phyloP scores from a whole-genome alignment of 1,139 yeast genomes.

The Blastobotrys elegans region DNA sequence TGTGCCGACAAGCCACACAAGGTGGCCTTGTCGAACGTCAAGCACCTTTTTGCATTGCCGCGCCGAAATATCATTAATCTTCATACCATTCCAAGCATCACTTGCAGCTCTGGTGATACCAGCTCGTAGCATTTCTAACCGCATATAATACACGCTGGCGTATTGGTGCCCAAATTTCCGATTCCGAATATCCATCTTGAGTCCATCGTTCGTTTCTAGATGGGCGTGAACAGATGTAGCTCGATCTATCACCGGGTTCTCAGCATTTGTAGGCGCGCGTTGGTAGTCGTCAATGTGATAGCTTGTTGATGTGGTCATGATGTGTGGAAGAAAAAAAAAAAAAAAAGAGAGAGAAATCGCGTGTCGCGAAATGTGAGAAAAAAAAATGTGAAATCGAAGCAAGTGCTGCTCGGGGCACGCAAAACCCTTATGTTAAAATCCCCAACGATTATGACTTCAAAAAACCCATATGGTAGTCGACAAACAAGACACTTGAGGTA shows the following conservation, averaged over 20 bases:
- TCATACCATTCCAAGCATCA: slow-evolving; percentile 44
- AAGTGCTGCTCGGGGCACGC: not conserved
- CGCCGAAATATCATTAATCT: slow-evolving; percentile 38
- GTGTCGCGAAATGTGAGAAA: not conserved
- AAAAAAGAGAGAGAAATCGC: not conserved
- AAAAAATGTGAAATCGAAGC: not conserved
- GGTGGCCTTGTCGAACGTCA: slow-evolving; percentile 63
- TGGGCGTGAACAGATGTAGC: not conserved
- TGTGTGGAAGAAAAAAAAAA: not conserved
- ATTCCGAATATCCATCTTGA: slow-evolving; percentile 18
- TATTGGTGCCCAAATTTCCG: slow-evolving; percentile 68
- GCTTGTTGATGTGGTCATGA: slow-evolving; percentile 8
- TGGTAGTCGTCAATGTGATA: slow-evolving; percentile 8
- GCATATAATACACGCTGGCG: slow-evolving; percentile 63
- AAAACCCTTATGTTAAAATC: not conserved
- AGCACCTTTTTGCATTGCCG: slow-evolving; percentile 58
- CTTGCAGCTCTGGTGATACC: slow-evolving; percentile 49
- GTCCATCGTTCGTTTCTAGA: slow-evolving; percentile 6
- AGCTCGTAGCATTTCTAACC: slow-evolving; percentile 52
- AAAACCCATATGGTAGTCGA: too few relatives aligned
- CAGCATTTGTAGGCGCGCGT: slow-evolving; percentile 1
- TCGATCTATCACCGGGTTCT: not conserved
- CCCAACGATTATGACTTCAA: too few relatives aligned
- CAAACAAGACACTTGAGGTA: too few relatives aligned
- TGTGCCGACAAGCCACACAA: slow-evolving; percentile 91